phyloP scores from a whole-genome alignment of 495 filamentous ascomycete species.

The Neurospora discreta region DNA sequence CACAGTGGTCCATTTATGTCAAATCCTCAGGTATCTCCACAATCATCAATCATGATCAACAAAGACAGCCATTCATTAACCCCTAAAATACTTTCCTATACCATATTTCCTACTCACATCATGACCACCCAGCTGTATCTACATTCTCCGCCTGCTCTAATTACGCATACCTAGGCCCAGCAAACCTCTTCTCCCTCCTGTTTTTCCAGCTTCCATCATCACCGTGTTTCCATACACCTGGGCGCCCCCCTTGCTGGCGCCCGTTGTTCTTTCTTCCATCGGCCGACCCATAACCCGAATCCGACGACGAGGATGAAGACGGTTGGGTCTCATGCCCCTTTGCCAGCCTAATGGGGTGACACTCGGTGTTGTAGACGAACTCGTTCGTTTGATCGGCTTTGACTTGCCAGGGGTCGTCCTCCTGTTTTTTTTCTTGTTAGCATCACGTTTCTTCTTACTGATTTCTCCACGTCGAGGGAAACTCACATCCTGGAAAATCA shows the following conservation, averaged over 20 bases:
- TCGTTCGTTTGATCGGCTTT: slow-evolving; percentile 42
- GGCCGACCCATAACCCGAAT: background rate
- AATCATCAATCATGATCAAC: too few relatives aligned
- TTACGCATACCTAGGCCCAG: background rate
- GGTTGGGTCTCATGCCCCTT: background rate
- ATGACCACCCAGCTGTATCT: background rate
- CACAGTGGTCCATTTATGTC: background rate
- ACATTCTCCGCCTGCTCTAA: fast-evolving
- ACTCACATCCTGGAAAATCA: slow-evolving; percentile 37
- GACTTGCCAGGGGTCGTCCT: slow-evolving; percentile 57
- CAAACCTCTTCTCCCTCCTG: background rate
- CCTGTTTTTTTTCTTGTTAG: background rate
- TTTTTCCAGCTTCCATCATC: background rate
- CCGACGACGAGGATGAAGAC: background rate
- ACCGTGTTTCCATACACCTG: background rate
- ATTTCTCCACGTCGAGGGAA: too few relatives aligned
- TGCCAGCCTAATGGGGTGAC: slow-evolving; percentile 58
- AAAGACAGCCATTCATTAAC: too few relatives aligned
- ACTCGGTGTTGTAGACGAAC: slow-evolving; percentile 81
- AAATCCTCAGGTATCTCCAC: background rate
- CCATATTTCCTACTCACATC: background rate
- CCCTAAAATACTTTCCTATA: too few relatives aligned
- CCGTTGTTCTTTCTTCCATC: background rate
- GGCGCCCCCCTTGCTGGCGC: background rate
- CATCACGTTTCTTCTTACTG: background rate